Evolutionary conservation across 2,329 filamentous ascomycete genomes (phyloP).

Genomic region (Fusarium concolor): DNA sequence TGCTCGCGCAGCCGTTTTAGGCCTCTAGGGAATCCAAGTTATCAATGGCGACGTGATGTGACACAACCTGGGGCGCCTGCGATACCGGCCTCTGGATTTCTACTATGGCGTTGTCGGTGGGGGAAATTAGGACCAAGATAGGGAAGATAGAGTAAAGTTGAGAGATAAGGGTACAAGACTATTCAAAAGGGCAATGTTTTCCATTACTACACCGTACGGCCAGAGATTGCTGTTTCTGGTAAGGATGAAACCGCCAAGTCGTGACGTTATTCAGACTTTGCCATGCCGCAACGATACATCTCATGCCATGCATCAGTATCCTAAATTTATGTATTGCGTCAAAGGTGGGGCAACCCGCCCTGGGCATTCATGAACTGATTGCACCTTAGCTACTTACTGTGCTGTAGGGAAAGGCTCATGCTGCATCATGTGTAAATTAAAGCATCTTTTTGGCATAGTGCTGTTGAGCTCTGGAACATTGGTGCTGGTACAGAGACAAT

Average conservation of each 20-base stretch:
- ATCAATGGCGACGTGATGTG: slow-evolving; percentile 4
- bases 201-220: not conserved
- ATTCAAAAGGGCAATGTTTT: slow-evolving; percentile 1
- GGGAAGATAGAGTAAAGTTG: slow-evolving; percentile 4
- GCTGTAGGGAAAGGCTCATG: not conserved
- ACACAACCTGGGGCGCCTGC: not conserved
- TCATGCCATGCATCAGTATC: not conserved
- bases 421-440: not conserved
- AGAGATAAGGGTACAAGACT: slow-evolving; percentile 2
- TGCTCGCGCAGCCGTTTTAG: slow-evolving; percentile 71
- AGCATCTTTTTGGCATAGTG: not conserved
- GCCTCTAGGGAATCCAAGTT: slow-evolving; percentile 29
- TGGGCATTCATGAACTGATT: slow-evolving; percentile 6
- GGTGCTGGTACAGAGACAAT: no score
- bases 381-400: not conserved
- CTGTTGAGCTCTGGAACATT: not conserved
- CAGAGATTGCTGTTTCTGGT: slow-evolving; percentile 15
- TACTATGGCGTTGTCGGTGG: slow-evolving; percentile 21
- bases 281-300: slow-evolving; percentile 18
- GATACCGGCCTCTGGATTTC: not conserved
- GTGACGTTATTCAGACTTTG: slow-evolving; percentile 32
- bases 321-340: slow-evolving; percentile 24
- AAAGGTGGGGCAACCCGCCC: slow-evolving; percentile 11
- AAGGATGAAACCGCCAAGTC: slow-evolving; percentile 13
- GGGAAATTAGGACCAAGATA: slow-evolving; percentile 3